These are phyloP conservation scores for Boletellus ananiceps DNA, from an alignment of 768 basidiomycete species.

Conservation along the genomic window DNA sequence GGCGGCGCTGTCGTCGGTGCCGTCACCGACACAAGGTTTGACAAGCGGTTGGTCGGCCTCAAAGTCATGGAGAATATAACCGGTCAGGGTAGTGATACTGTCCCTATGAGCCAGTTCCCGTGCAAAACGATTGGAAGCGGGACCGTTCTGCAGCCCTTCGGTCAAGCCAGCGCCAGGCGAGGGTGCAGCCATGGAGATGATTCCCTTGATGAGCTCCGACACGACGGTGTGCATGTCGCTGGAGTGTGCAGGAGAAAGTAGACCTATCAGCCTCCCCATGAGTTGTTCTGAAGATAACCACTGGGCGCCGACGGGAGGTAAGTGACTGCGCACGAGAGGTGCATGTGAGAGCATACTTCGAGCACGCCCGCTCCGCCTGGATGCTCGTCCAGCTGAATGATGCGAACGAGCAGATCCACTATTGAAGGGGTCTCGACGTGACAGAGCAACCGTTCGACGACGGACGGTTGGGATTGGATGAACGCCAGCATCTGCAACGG, in stretches of 20 bases:
- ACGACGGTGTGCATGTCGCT: conserved; percentile 80
- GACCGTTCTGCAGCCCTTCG: conserved; percentile 62
- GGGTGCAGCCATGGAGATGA: conserved; percentile 90
- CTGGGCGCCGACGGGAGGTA: conserved; percentile 40
- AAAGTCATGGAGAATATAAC: conserved; percentile 74
- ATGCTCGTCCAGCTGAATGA: conserved; percentile 86
- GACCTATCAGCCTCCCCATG: conserved; percentile 72
- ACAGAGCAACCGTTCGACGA: conserved; percentile 76
- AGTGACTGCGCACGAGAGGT: conserved; percentile 28
- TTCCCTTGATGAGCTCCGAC: conserved; percentile 87
- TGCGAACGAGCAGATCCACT: conserved; percentile 85
- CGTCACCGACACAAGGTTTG: conserved; percentile 11
- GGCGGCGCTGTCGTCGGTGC: conserved; percentile 9
- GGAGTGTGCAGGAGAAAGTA: conserved; percentile 74
- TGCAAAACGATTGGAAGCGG: conserved; percentile 82
- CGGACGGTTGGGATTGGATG: conserved; percentile 75
- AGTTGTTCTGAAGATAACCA: conserved; percentile 86
- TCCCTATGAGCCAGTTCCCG: conserved; percentile 77
- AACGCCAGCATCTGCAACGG: conserved; percentile 81
- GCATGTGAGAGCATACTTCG: conserved; percentile 59
- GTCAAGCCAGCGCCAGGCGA: conserved; percentile 74
- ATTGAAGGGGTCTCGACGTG: conserved; percentile 90
- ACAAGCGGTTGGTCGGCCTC: conserved; percentile 19
- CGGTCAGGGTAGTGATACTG: conserved; percentile 65
- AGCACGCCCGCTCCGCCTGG: conserved; percentile 78